phyloP scores from a whole-genome alignment of 768 basidiomycete species.

The Coprinopsis cinerea region DNA sequence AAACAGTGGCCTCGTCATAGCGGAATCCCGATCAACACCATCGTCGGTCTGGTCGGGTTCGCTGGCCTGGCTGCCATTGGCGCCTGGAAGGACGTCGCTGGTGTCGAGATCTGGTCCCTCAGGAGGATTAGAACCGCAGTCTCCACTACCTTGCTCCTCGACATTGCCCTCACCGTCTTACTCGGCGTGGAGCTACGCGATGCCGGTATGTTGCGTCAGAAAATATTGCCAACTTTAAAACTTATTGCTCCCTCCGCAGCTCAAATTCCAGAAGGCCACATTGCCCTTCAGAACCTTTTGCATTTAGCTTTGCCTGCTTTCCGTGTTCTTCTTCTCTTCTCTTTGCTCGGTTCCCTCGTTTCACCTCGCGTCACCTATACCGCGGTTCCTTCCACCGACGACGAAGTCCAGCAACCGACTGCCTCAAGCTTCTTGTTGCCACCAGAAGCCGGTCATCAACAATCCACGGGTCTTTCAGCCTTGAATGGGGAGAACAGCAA shows the following conservation, averaged over 20 bases:
- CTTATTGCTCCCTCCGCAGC: constrained; percentile 14
- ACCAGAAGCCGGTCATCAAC: constrained; percentile 35
- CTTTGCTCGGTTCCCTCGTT: constrained; percentile 54
- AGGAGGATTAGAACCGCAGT: constrained; percentile 52
- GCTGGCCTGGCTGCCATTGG: constrained; percentile 70
- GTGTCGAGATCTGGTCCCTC: constrained; percentile 61
- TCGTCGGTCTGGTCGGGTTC: constrained; percentile 66
- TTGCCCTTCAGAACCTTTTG: constrained; percentile 27
- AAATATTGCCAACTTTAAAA: constrained; percentile 12
- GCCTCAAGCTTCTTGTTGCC: constrained; percentile 53
- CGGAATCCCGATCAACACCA: constrained; percentile 61
- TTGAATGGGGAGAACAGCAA: constrained; percentile 43
- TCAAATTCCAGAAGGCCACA: constrained; percentile 24
- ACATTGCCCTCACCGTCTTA: constrained; percentile 54
- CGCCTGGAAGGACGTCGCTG: constrained; percentile 72
- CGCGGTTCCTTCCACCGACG: constrained; percentile 34
- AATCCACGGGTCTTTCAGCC: constrained; percentile 49
- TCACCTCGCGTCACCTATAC: constrained; percentile 64
- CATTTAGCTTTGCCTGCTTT: constrained; percentile 51
- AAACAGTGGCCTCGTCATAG: constrained; percentile 59
- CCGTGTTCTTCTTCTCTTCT: constrained; percentile 57
- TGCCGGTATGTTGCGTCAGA: constrained; percentile 17
- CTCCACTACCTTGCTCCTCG: constrained; percentile 48
- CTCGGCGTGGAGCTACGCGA: constrained; percentile 37
- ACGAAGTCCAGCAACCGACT: constrained; percentile 36